These are phyloP conservation scores for Nannizzia gypsea DNA, from an alignment of 2,329 filamentous ascomycete genomes.

Conservation along the genomic window DNA sequence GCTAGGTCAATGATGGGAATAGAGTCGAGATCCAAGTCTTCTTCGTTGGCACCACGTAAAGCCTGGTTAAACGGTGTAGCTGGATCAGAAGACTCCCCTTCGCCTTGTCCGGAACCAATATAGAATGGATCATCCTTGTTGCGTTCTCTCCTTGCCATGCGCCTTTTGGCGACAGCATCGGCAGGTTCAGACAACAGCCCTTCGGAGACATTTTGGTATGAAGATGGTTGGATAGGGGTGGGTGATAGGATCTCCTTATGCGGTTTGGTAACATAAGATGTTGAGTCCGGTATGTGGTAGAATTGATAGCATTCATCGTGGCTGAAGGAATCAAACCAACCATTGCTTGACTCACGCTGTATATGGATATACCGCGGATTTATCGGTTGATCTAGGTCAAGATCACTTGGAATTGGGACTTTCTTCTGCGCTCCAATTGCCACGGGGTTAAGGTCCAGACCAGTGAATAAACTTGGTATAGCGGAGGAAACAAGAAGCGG, in stretches of 20 bases:
- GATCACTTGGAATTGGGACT: slow-evolving; percentile 62
- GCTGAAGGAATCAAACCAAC: slow-evolving; percentile 38
- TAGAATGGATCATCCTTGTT: slow-evolving; percentile 95
- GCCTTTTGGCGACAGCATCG: slow-evolving; percentile 61
- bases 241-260: slow-evolving; percentile 16
- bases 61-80: slow-evolving; percentile 73
- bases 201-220: slow-evolving; percentile 26
- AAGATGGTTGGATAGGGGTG: slow-evolving; percentile 18
- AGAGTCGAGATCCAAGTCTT: slow-evolving; percentile 77
- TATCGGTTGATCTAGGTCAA: slow-evolving; percentile 73
- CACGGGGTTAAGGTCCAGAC: slow-evolving; percentile 85
- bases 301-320: slow-evolving; percentile 32
- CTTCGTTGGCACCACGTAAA: slow-evolving; percentile 57
- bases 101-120: slow-evolving; percentile 43
- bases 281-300: slow-evolving; percentile 27
- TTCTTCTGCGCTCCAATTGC: slow-evolving; percentile 71
- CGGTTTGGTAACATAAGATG: not conserved
- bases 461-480: slow-evolving; percentile 74
- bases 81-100: slow-evolving; percentile 44
- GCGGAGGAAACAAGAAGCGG: slow-evolving; percentile 81
- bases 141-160: slow-evolving; percentile 64
- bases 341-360: slow-evolving; percentile 45
- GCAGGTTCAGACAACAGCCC: slow-evolving; percentile 48
- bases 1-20: slow-evolving; percentile 94
- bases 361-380: slow-evolving; percentile 60